These are phyloP conservation scores for Aquilaria yunnanensis DNA, from an alignment of 345 rosid species.

Conservation along the genomic window DNA sequence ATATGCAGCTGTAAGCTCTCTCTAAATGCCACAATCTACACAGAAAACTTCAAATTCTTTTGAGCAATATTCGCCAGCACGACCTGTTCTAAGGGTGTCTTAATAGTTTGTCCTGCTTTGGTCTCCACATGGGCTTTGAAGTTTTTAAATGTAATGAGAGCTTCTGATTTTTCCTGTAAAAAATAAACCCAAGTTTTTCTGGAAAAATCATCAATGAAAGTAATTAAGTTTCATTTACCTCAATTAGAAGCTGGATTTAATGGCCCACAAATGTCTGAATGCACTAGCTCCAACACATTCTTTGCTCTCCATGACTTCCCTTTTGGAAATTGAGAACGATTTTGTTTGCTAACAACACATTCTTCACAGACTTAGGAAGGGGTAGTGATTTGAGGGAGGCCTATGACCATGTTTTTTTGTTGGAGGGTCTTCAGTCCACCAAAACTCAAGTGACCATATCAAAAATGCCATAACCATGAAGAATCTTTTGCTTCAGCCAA, in stretches of 20 bases:
- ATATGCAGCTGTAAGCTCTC: background rate
- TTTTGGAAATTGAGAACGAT: background rate
- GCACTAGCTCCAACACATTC: background rate
- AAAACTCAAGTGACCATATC: background rate
- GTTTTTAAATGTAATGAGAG: background rate
- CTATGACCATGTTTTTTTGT: too few species aligned
- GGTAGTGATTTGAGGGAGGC: too few species aligned
- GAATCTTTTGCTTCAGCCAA: background rate
- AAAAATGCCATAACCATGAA: background rate
- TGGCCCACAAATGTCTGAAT: background rate
- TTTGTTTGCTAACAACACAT: background rate
- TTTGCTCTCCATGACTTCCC: slow-evolving; percentile 1
- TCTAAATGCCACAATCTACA: background rate
- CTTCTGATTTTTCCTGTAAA: background rate
- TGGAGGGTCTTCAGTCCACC: too few species aligned
- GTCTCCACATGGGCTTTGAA: background rate
- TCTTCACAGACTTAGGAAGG: too few species aligned
- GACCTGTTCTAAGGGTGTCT: background rate
- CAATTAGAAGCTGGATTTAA: slow-evolving; percentile 3
- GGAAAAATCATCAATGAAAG: background rate
- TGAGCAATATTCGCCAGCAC: background rate
- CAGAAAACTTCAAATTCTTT: background rate
- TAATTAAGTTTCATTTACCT: background rate
- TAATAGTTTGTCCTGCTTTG: background rate
- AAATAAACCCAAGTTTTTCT: background rate